Evolutionary conservation across 2,329 filamentous ascomycete species (phyloP).

Genomic region (Colletotrichum cordylinicola): DNA sequence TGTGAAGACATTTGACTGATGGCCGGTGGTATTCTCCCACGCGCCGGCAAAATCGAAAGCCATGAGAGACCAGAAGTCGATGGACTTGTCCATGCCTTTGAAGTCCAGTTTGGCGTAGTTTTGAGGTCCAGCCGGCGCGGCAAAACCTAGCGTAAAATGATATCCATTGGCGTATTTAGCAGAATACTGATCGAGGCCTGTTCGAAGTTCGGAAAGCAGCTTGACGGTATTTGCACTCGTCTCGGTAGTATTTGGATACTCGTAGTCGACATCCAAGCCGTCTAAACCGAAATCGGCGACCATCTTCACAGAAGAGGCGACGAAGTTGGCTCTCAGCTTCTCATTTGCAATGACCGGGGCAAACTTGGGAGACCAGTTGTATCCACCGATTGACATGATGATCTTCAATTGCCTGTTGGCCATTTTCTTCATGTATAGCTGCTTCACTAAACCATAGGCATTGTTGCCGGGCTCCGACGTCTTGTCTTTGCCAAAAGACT

Average conservation of each 20-base stretch:
- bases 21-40: slow-evolving; percentile 67
- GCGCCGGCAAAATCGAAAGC: slow-evolving; percentile 73
- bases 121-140: slow-evolving; percentile 50
- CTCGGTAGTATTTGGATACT: slow-evolving; percentile 36
- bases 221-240: slow-evolving; percentile 47
- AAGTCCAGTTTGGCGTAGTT: slow-evolving; percentile 59
- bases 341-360: slow-evolving; percentile 68
- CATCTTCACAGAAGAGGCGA: slow-evolving; percentile 69
- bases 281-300: slow-evolving; percentile 75
- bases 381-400: slow-evolving; percentile 82
- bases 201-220: slow-evolving; percentile 47
- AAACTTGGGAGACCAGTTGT: slow-evolving; percentile 83
- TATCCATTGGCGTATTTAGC: slow-evolving; percentile 42
- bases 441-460: slow-evolving; percentile 81
- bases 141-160: slow-evolving; percentile 56
- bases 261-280: slow-evolving; percentile 50
- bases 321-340: slow-evolving; percentile 69
- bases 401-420: slow-evolving; percentile 78
- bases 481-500: slow-evolving; percentile 1
- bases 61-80: slow-evolving; percentile 69
- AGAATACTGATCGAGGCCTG: slow-evolving; percentile 49
- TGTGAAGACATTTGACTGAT: slow-evolving; percentile 73
- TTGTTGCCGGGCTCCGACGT: slow-evolving; percentile 59
- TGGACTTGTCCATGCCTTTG: slow-evolving; percentile 56
- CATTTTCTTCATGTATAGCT: slow-evolving; percentile 80